Evolutionary conservation across 2,329 filamentous ascomycete genomes (phyloP).

Genomic region (Calonectria ilicicola): DNA sequence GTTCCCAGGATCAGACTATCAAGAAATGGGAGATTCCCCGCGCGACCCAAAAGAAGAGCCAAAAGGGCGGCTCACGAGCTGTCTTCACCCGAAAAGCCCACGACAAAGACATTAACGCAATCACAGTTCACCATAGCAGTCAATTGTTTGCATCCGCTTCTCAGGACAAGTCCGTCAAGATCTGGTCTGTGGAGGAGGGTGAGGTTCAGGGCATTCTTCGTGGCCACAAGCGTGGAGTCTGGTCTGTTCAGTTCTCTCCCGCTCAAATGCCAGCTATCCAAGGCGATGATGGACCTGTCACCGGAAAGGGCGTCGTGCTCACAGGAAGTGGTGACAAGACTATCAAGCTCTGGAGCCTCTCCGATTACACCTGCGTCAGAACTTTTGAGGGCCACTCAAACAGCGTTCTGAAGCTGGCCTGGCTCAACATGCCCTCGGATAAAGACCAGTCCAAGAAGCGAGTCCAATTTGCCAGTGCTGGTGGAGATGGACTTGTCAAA

Average conservation of each 20-base stretch:
- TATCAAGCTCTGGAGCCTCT: conserved; percentile 92
- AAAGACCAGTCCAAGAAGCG: conserved; percentile 68
- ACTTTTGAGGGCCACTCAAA: conserved; percentile 98
- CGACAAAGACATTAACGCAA: conserved; percentile 98
- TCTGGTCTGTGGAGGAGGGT: conserved; percentile 92
- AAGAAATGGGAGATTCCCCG: conserved; percentile 91
- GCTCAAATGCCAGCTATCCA: conserved; percentile 79
- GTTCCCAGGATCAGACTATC: conserved; percentile 94
- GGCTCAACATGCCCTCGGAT: conserved; percentile 72
- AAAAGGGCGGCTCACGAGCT: conserved; percentile 71
- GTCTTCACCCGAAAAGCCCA: conserved; percentile 94
- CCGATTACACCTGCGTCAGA: conserved; percentile 90
- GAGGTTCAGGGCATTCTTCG: conserved; percentile 91
- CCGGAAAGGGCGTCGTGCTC: conserved; percentile 83
- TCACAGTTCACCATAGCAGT: conserved; percentile 81
- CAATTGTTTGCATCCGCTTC: conserved; percentile 95
- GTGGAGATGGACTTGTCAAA: conserved; percentile 94
- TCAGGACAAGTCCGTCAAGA: conserved; percentile 96
- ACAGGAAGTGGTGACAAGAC: conserved; percentile 98
- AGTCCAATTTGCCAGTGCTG: conserved; percentile 85
- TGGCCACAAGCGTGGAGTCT: conserved; percentile 94
- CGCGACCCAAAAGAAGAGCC: conserved; percentile 55
- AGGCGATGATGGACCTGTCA: conserved; percentile 77
- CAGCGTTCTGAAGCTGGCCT: conserved; percentile 92
- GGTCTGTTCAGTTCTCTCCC: conserved; percentile 93